Evolutionary conservation across 768 basidiomycete species (phyloP).

Genomic region (Pleurotus cornucopiae): DNA sequence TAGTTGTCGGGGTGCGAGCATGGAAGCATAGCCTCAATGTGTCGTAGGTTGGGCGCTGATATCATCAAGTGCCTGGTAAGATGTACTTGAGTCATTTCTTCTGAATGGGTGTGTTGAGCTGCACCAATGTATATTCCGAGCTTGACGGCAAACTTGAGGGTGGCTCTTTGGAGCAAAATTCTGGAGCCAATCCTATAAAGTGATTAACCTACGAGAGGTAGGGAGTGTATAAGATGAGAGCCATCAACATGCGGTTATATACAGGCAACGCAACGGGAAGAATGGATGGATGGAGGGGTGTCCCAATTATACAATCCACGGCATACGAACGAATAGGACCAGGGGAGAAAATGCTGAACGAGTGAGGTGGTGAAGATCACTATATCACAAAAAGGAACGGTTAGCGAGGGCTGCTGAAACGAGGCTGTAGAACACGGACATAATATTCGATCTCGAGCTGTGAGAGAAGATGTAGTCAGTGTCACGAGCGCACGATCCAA

Average conservation of each 20-base stretch:
- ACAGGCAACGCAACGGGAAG: neutral
- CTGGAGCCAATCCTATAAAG: neutral
- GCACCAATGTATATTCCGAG: too few species aligned
- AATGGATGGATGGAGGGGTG: constrained; percentile 2
- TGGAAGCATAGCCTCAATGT: too few species aligned
- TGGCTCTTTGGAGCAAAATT: too few species aligned
- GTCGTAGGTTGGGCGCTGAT: too few species aligned
- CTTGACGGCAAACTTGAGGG: too few species aligned
- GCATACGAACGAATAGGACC: neutral
- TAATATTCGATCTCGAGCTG: constrained; percentile 97
- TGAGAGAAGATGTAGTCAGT: constrained; percentile 10
- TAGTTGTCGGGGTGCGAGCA: too few species aligned
- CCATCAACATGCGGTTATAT: constrained; percentile 1
- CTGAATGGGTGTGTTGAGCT: too few species aligned
- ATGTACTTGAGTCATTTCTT: too few species aligned
- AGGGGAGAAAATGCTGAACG: neutral
- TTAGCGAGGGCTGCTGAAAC: neutral
- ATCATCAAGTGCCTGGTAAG: too few species aligned
- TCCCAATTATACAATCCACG: constrained; percentile 8
- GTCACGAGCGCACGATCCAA: constrained; percentile 4
- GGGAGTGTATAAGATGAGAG: constrained; percentile 3
- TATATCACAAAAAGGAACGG: neutral
- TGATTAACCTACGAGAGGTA: constrained; percentile 6
- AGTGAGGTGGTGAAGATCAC: neutral
- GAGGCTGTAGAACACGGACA: constrained; percentile 41